Conservation (phyloP, 2,329 filamentous ascomycete species). For the Allantophomopsis cytisporea region DNA sequence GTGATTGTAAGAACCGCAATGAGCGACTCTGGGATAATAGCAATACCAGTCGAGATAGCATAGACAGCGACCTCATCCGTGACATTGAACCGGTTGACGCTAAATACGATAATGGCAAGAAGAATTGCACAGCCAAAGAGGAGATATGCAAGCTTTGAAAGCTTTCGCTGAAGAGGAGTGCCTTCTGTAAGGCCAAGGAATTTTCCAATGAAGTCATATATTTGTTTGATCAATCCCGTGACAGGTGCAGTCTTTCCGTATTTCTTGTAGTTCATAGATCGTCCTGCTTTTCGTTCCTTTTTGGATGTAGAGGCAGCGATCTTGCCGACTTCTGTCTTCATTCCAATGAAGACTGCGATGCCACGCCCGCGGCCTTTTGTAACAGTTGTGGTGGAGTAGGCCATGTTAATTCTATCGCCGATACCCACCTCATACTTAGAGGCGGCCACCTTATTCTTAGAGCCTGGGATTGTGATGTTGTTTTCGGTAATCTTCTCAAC, state of each 20-base stretch:
- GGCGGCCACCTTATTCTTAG: constrained; percentile 9
- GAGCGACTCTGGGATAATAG: constrained; percentile 49
- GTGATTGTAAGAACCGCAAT: constrained; percentile 36
- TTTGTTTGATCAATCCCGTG: constrained; percentile 32
- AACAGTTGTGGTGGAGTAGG: constrained; percentile 39
- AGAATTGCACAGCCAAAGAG: constrained; percentile 42
- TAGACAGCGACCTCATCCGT: constrained; percentile 46
- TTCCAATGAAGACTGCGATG: constrained; percentile 37
- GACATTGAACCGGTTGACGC: constrained; percentile 30
- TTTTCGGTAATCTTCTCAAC: constrained; percentile 62
- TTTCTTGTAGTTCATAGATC: constrained; percentile 29
- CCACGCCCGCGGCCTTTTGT: constrained; percentile 39
- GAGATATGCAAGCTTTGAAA: constrained; percentile 49
- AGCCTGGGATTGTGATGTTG: constrained; percentile 21
- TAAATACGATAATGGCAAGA: constrained; percentile 24
- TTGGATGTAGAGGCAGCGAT: constrained; percentile 34
- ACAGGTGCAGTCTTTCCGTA: constrained; percentile 28
- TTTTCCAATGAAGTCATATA: constrained; percentile 32
- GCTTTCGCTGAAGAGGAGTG: constrained; percentile 50
- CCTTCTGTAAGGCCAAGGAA: constrained; percentile 47
- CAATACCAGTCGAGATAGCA: constrained; percentile 25
- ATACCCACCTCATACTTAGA: constrained; percentile 31
- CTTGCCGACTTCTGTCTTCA: constrained; percentile 42
- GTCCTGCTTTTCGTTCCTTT: constrained; percentile 37
- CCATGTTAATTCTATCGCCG: constrained; percentile 39